phyloP scores from a whole-genome alignment of 2,329 filamentous ascomycete species.

The Trichoderma sp. region DNA sequence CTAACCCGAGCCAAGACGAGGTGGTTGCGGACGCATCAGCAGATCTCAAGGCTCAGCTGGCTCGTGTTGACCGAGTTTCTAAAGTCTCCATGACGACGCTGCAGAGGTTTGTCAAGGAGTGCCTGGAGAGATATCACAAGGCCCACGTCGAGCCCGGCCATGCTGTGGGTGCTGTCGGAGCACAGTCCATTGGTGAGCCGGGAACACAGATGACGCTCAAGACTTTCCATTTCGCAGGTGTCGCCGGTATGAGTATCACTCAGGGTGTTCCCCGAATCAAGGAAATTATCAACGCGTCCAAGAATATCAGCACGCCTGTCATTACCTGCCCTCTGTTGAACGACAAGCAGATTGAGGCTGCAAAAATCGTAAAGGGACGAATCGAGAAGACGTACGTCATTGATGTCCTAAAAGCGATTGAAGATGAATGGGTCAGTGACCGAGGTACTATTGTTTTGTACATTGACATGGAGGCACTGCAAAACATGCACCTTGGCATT shows the following conservation, averaged over 20 bases:
- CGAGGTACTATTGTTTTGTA: constrained; percentile 76
- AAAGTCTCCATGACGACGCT: constrained; percentile 79
- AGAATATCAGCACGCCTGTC: constrained; percentile 88
- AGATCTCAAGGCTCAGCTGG: constrained; percentile 28
- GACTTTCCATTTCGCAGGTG: constrained; percentile 99
- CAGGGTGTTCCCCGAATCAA: constrained; percentile 99
- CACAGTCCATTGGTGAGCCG: constrained; percentile 96
- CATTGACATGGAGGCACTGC: constrained; percentile 75
- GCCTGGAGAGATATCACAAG: constrained; percentile 84
- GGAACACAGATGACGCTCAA: constrained; percentile 99
- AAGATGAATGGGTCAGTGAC: constrained; percentile 82
- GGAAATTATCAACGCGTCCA: constrained; percentile 99
- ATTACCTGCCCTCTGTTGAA: constrained; percentile 84
- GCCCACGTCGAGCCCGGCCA: constrained; percentile 93
- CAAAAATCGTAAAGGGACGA: constrained; percentile 85
- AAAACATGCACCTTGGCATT: constrained; percentile 79
- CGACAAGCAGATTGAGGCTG: constrained; percentile 69
- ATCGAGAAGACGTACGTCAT: constrained; percentile 93
- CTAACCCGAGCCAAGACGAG: constrained; percentile 21
- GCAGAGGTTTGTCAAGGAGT: constrained; percentile 73
- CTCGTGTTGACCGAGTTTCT: constrained; percentile 66
- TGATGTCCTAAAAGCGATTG: constrained; percentile 76
- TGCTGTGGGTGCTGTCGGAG: constrained; percentile 91
- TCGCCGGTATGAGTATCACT: constrained; percentile 98
- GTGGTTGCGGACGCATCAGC: constrained; percentile 25